These are phyloP conservation scores for Polygonum maritimum DNA, from an alignment of 148 eudicot species.

Conservation along the genomic window DNA sequence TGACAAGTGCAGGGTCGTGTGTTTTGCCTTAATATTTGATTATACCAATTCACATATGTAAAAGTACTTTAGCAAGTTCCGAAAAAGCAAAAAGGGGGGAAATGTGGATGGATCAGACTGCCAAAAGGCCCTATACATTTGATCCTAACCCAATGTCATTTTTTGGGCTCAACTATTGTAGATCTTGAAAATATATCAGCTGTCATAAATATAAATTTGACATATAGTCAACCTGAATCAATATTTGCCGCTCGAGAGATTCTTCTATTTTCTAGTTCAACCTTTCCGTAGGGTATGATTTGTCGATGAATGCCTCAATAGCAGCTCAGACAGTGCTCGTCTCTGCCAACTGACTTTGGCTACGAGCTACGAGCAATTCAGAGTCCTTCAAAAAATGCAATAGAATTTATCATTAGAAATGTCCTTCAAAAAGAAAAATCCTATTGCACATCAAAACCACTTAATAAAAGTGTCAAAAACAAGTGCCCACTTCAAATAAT, in stretches of 20 bases:
- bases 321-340: conserved; percentile 32
- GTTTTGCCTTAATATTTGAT: too few species aligned
- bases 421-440: background rate
- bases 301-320: background rate
- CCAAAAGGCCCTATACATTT: too few species aligned
- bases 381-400: conserved; percentile 47
- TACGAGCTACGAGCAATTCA: conserved; percentile 36
- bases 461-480: background rate
- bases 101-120: too few species aligned
- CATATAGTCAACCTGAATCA: background rate
- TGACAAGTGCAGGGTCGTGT: too few species aligned
- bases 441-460: background rate
- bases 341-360: conserved; percentile 36
- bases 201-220: background rate
- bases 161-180: background rate
- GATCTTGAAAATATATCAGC: background rate
- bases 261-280: background rate
- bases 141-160: too few species aligned
- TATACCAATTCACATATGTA: too few species aligned
- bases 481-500: background rate
- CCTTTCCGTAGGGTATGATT: background rate
- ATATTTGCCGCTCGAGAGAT: background rate
- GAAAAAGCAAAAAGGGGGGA: too few species aligned
- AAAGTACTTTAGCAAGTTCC: too few species aligned
- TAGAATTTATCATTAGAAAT: background rate